Percentiles rank a stretch among this genome's conserved stretches.
phyloP scores from a whole-genome alignment of 2,329 filamentous ascomycete genomes.

The Stemphylium lycopersici region DNA sequence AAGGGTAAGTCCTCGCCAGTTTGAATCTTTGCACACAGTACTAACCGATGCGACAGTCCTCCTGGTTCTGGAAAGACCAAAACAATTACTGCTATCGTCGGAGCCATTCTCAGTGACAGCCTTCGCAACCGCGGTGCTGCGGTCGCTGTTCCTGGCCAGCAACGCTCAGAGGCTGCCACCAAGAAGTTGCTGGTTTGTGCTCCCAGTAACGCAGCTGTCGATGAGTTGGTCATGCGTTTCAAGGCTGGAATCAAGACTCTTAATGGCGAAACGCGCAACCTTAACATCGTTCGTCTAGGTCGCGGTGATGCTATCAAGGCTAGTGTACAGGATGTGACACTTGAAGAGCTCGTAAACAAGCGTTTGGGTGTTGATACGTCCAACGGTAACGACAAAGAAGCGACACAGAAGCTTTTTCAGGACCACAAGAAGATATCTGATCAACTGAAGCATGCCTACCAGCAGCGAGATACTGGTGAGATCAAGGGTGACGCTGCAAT shows the following conservation, averaged over 20 bases:
- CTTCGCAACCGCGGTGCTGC: constrained; percentile 58
- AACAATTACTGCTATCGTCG: constrained; percentile 95
- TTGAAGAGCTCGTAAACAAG: constrained; percentile 87
- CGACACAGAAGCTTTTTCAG: constrained; percentile 71
- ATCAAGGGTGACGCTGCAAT: constrained; percentile 67
- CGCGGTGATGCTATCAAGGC: constrained; percentile 91
- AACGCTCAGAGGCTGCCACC: constrained; percentile 47
- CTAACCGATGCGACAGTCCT: constrained; percentile 61
- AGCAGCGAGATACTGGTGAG: constrained; percentile 67
- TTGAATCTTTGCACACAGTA: constrained; percentile 3
- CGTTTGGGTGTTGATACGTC: constrained; percentile 60
- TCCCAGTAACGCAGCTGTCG: constrained; percentile 97
- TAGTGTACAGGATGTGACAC: constrained; percentile 85
- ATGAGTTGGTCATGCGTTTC: constrained; percentile 91
- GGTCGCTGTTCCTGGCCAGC: constrained; percentile 48
- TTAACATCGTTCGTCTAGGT: constrained; percentile 89
- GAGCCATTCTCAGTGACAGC: constrained; percentile 73
- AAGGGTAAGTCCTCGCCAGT: constrained; percentile 64
- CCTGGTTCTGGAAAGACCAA: constrained; percentile 98
- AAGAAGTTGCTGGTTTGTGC: constrained; percentile 96
- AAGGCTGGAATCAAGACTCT: constrained; percentile 84
- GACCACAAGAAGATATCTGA: constrained; percentile 67
- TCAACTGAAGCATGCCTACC: constrained; percentile 72
- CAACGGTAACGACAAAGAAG: constrained; percentile 54
- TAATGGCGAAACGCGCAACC: constrained; percentile 72